Percentiles rank a stretch among this genome's conserved stretches.
These are phyloP conservation scores for Manihot esculenta DNA, from an alignment of 441 rosid species.

Conservation along the genomic window DNA sequence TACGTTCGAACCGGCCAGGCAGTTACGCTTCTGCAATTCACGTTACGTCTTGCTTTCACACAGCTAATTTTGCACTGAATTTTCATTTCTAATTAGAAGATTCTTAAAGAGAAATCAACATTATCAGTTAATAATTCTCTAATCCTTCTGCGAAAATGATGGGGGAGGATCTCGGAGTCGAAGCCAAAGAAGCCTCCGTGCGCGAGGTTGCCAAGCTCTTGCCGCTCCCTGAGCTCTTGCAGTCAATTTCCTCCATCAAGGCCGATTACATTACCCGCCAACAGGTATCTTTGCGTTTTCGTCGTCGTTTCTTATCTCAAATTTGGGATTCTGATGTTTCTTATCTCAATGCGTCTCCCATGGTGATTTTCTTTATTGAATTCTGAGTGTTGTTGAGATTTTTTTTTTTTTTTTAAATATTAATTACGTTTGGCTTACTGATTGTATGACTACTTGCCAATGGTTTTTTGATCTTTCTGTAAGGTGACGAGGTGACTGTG, in stretches of 20 bases:
- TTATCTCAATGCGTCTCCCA: not conserved
- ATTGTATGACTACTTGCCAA: not conserved
- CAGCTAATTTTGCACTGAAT: not conserved
- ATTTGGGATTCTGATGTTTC: not conserved
- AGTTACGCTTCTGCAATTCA: not conserved
- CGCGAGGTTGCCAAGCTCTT: conserved; percentile 96
- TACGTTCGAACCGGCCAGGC: not conserved
- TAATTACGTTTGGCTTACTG: not conserved
- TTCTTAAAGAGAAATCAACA: not conserved
- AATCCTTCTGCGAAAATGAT: conserved; percentile 43
- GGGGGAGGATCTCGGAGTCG: conserved; percentile 96
- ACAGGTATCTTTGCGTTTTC: conserved; percentile 50
- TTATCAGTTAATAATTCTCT: not conserved
- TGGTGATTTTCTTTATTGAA: not conserved
- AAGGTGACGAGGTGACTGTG: not conserved
- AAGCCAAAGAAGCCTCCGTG: conserved; percentile 96
- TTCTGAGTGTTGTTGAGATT: not conserved
- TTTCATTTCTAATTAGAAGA: not conserved
- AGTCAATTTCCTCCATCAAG: conserved; percentile 77
- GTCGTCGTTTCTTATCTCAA: conserved; percentile 3
- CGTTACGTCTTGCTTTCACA: too few species aligned
- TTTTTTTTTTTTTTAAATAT: not conserved
- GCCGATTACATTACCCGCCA: conserved; percentile 96
- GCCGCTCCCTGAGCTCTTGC: conserved; percentile 85
- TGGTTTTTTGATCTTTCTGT: too few species aligned